Evolutionary conservation across 2,329 filamentous ascomycete species (phyloP), one percentile per base, ranked within the genome.

Genomic region (Sporothrix humicola): DNA sequence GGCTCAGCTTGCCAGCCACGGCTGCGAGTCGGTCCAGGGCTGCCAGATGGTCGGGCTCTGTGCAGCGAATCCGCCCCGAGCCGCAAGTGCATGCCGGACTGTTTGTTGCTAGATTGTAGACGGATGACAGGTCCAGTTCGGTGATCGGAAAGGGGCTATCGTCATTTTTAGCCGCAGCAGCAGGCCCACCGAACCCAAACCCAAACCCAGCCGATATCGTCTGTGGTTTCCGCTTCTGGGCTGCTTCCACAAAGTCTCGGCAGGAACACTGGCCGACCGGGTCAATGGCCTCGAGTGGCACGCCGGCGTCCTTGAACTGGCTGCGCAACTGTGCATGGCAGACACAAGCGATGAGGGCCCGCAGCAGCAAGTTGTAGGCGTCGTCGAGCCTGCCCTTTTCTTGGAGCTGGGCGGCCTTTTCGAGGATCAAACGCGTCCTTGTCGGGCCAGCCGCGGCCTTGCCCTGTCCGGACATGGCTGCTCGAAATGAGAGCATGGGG

Each of bases 241-340:
- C 76, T 0, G 69, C 72, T 3, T 73, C 73, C 3, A 77, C 71
- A 73, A 76, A 75, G 69, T 77, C 73, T 5, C 75, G 75, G 58
- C 76, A 77, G 9, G 73, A 70, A 54, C 76, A 77, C 3, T 61
- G 42, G 0, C 73, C 73, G 3, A 76, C 10, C 2, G 75, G 74
- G 46, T 76, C 74, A 15, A 77, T 65, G 2, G 44, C 37, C 1
- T 54, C 50, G 15, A 75, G 20, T 4, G 76, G 6, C 8, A 50
- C 75, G 7, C 75, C 74, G 3, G 71, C 73, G 4, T 20, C 66
- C 42, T 63, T 44, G 37, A 74, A 73, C 58, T 73, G 66, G 15
- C 52, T 69, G 5, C 73, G 73, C 0, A 69, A 10, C 15, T 52
- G 3, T 1, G 7, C 15, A 17, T 74, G 72, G 71, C 75, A 76